These are phyloP conservation scores for Agroathelia rolfsii DNA, from an alignment of 1,284 basidiomycete species.

Conservation along the genomic window DNA sequence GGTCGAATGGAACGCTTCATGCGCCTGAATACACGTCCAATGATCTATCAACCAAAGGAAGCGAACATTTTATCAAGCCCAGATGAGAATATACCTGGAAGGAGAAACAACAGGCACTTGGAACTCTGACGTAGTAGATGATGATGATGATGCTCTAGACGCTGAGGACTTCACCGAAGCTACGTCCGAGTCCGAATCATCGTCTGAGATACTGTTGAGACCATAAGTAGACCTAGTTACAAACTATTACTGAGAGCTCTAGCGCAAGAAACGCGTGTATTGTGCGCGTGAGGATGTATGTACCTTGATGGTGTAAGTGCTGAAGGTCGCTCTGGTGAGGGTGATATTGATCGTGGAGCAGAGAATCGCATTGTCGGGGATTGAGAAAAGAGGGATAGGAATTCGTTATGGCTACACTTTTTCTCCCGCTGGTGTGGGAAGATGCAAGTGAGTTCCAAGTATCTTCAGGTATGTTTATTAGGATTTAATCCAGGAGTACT, in stretches of 20 bases:
- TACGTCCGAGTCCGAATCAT: conserved; percentile 28
- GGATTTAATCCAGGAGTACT: too few species aligned
- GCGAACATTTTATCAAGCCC: conserved; percentile 1
- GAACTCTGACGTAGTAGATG: conserved; percentile 32
- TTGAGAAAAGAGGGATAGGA: too few species aligned
- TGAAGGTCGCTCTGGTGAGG: conserved; percentile 47
- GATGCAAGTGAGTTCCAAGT: too few species aligned
- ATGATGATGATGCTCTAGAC: conserved; percentile 24
- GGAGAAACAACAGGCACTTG: conserved; percentile 18
- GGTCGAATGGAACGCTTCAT: too few species aligned
- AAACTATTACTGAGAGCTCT: conserved; percentile 2
- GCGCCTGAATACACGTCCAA: conserved; percentile 23
- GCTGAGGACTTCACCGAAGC: conserved; percentile 26
- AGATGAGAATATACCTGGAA: neutral
- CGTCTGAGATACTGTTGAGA: conserved; percentile 40
- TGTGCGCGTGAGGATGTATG: conserved; percentile 6
- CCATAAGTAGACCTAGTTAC: conserved; percentile 43
- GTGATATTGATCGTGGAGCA: conserved; percentile 48
- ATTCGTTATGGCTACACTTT: too few species aligned
- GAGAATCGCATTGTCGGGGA: conserved; percentile 45
- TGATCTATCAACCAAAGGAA: conserved; percentile 11
- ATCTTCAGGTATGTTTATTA: too few species aligned
- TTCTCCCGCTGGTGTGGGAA: too few species aligned
- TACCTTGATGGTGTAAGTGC: conserved; percentile 11
- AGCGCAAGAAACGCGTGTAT: conserved; percentile 10